These are phyloP conservation scores for Kernera saxatilis DNA, from an alignment of 345 rosid species.

Conservation along the genomic window DNA sequence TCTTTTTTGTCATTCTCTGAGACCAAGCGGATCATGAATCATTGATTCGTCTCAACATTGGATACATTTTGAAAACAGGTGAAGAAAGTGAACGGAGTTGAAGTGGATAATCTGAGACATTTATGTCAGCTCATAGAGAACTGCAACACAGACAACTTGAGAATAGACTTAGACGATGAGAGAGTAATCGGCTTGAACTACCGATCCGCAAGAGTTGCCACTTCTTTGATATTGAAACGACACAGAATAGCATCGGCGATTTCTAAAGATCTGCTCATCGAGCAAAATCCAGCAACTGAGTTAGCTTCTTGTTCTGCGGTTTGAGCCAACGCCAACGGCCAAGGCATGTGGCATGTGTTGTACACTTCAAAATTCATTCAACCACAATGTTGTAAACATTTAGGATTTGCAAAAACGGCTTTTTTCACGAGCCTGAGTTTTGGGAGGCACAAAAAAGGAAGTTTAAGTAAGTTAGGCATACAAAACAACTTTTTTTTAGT, in stretches of 20 bases:
- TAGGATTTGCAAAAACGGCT: neutral
- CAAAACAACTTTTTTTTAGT: too few relatives aligned
- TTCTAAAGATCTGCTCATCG: slow-evolving; percentile 49
- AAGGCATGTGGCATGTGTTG: neutral
- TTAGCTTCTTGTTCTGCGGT: slow-evolving; percentile 24
- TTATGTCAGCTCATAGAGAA: slow-evolving; percentile 59
- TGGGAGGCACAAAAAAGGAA: neutral
- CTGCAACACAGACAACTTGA: slow-evolving; percentile 46
- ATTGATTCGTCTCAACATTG: neutral
- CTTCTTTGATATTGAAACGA: slow-evolving; percentile 59
- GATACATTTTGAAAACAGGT: slow-evolving; percentile 44
- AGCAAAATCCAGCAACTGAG: slow-evolving; percentile 20
- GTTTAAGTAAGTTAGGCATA: neutral
- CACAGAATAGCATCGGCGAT: slow-evolving; percentile 66
- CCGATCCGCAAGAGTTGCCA: slow-evolving; percentile 52
- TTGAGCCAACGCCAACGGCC: slow-evolving; percentile 14
- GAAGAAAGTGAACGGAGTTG: slow-evolving; percentile 64
- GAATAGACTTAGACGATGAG: slow-evolving; percentile 80
- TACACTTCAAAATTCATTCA: slow-evolving; percentile 7
- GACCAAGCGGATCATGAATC: neutral
- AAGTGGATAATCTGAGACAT: slow-evolving; percentile 71
- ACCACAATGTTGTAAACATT: slow-evolving; percentile 2
- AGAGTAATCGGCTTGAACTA: slow-evolving; percentile 62
- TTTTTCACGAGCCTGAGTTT: neutral
- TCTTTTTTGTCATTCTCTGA: neutral